Conservation (phyloP, 768 basidiomycete genomes). For the Auricularia cornea region DNA sequence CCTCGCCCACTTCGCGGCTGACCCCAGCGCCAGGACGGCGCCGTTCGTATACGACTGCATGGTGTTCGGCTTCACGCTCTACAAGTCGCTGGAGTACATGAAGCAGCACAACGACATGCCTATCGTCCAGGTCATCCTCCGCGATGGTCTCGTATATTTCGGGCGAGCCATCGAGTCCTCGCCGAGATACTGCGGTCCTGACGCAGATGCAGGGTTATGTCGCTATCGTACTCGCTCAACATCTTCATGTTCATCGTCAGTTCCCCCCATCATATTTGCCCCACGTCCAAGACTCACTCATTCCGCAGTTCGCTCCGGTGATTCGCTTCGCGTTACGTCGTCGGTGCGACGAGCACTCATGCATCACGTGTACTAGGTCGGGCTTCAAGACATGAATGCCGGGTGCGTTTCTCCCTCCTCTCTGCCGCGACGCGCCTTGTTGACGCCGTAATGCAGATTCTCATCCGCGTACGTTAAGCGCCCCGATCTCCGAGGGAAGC, state of each 20-base stretch:
- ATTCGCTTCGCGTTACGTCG: background rate
- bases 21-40: background rate
- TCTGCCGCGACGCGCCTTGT: background rate
- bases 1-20: background rate
- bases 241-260: background rate
- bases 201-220: background rate
- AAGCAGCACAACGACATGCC: background rate
- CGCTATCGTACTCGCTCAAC: background rate
- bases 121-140: background rate
- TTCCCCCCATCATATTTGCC: background rate
- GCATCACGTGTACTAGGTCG: too few relatives aligned
- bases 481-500: too few relatives aligned
- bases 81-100: background rate
- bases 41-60: background rate
- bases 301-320: conserved; percentile 1
- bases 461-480: background rate
- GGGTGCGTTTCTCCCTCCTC: background rate
- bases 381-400: background rate
- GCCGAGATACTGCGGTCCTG: background rate
- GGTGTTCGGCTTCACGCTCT: background rate
- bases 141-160: background rate
- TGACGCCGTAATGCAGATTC: background rate
- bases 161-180: background rate
- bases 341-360: too few relatives aligned
- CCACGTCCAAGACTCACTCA: background rate